Evolutionary conservation across 176 grass and related monocot species (phyloP), one percentile per base, ranked within the genome.

Genomic region (Cenchrus fungigraminus): DNA sequence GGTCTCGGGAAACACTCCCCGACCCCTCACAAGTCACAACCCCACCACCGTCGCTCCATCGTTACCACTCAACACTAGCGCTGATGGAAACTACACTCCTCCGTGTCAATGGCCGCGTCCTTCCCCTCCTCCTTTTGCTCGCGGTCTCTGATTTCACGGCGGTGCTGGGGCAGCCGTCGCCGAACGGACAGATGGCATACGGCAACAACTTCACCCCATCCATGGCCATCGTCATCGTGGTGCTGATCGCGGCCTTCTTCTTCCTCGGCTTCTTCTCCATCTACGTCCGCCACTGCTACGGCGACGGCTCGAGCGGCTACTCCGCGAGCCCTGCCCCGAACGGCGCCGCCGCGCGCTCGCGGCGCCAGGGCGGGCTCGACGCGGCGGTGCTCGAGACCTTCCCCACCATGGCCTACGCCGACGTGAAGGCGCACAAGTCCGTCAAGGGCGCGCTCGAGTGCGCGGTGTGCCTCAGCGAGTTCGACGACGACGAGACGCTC

Each of bases 381-480:
- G 57, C 63, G 5, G 69, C 89, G 9, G 88, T 92, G 5, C 78
- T 98, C 0, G 91, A 85, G 82, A 84, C 79, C 17, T 88, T 95
- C 86, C 96, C 93, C 11, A 92, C 83, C 54, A 88, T 98, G 93
- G 85, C 87, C 37, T 98, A 95, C 86, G 84, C 96, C 34, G 91
- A 98, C 83, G 96, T 93, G 20, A 98, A 98, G 76, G 91, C 68
- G 73, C 91, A 90, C 85, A 98, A 90, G 87, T 47, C 83, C 9
- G 74, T 68, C 3, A 98, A 98, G 78, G 87, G 93, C 31, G 83
- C 91, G 58, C 89, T 98, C 0, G 96, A 98, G 84, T 99, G 97
- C 78, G 97, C 97, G 6, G 97, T 99, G 5, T 99, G 97, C 82
- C 59, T 99, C 81, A 96, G 97, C 79, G 93, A 99, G 90, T 99